Conservation (phyloP, 2,329 filamentous ascomycete species). For the Truncatella angustata region DNA sequence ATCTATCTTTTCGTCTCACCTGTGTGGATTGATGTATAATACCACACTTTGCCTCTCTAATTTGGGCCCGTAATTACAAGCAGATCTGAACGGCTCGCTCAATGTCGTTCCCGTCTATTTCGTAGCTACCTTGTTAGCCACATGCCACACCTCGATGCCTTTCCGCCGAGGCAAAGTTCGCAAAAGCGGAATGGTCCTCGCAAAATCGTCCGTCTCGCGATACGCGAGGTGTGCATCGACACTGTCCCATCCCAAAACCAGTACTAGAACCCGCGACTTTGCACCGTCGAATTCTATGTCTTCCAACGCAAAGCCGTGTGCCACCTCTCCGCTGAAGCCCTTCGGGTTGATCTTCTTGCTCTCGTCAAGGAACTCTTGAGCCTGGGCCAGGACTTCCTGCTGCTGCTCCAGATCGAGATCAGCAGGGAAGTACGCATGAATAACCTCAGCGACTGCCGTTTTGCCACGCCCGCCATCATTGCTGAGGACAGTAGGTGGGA, state of each 20-base stretch:
- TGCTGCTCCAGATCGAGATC: slow-evolving; percentile 7
- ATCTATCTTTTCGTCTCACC: no score
- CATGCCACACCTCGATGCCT: slow-evolving; percentile 6
- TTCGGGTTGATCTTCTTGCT: not conserved
- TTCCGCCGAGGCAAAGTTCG: slow-evolving; percentile 11
- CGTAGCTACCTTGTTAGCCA: not conserved
- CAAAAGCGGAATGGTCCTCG: slow-evolving; percentile 12
- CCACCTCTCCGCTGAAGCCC: slow-evolving; percentile 15
- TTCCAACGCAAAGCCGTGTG: slow-evolving; percentile 21
- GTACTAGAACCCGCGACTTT: slow-evolving; percentile 15
- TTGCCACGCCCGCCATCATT: slow-evolving; percentile 7
- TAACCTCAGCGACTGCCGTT: slow-evolving; percentile 15
- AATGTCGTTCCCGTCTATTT: no score
- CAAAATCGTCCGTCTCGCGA: slow-evolving; percentile 16
- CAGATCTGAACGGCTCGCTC: no score
- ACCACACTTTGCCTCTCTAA: no score
- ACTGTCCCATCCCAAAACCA: slow-evolving; percentile 20
- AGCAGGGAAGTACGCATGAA: slow-evolving; percentile 17
- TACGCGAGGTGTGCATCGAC: slow-evolving; percentile 16
- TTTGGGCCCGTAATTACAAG: no score
- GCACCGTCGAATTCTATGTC: slow-evolving; percentile 15
- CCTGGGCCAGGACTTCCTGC: not conserved
- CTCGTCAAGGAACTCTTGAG: slow-evolving; percentile 9
- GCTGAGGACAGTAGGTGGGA: slow-evolving; percentile 13
- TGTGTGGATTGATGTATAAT: no score